Evolutionary conservation across 805 yeast species (phyloP).

Genomic region (Candida ulmi): DNA sequence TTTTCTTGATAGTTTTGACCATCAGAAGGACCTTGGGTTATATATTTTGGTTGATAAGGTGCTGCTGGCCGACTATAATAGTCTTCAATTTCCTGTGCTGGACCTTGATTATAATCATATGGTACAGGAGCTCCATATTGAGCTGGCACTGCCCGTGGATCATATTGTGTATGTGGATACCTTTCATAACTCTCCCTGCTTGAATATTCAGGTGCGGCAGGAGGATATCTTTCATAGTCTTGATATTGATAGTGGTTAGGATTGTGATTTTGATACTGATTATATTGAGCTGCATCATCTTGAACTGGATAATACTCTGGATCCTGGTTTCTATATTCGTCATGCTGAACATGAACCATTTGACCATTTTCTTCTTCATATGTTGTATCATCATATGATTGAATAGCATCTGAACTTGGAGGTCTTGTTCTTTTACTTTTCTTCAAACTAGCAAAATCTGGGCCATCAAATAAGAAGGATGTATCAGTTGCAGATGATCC

Average conservation of each 20-base stretch:
- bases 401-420: neutral
- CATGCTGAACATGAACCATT: neutral
- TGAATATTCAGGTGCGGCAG: too few relatives aligned
- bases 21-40: too few relatives aligned
- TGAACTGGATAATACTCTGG: neutral
- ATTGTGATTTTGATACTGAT: neutral
- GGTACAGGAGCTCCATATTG: too few relatives aligned
- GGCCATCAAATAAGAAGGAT: neutral
- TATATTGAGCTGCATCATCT: neutral
- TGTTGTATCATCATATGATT: neutral
- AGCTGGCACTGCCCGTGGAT: too few relatives aligned
- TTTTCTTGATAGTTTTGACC: too few relatives aligned
- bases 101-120: neutral
- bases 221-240: neutral
- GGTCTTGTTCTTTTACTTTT: conserved; percentile 1
- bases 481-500: neutral
- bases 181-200: too few relatives aligned
- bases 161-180: too few relatives aligned
- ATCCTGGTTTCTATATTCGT: too few relatives aligned
- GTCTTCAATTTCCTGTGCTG: neutral
- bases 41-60: neutral
- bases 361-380: neutral
- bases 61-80: neutral
- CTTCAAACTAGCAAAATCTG: conserved; percentile 1
- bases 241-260: neutral